Evolutionary conservation across 805 yeast species (phyloP).

Genomic region (Teunomyces barrocoloradensis): DNA sequence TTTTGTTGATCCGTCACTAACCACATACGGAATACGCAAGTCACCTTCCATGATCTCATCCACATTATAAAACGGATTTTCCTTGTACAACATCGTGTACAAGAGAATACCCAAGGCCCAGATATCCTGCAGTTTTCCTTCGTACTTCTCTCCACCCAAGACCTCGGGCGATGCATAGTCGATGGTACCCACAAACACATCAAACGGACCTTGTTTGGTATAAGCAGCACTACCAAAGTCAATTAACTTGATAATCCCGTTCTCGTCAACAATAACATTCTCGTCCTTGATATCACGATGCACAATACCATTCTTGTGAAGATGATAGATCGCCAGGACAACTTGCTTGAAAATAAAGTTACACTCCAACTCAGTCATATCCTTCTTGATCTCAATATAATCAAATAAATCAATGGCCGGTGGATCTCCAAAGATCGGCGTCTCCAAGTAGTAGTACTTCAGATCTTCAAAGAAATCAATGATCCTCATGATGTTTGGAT

Average conservation of each 20-base stretch:
- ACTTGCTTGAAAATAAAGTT: slow-evolving; percentile 76
- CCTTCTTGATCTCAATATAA: slow-evolving; percentile 78
- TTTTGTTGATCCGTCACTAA: slow-evolving; percentile 57
- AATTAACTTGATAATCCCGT: slow-evolving; percentile 78
- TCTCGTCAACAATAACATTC: slow-evolving; percentile 81
- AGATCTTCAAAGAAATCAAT: slow-evolving; percentile 93
- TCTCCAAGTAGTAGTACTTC: slow-evolving; percentile 84
- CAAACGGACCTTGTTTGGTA: slow-evolving; percentile 88
- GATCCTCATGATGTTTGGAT: slow-evolving; percentile 81
- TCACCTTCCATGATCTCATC: slow-evolving; percentile 95
- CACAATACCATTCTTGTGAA: slow-evolving; percentile 82
- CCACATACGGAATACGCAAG: slow-evolving; percentile 64
- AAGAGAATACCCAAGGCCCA: slow-evolving; percentile 95
- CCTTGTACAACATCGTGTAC: slow-evolving; percentile 87
- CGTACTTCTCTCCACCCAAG: slow-evolving; percentile 80
- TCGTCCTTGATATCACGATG: slow-evolving; percentile 97
- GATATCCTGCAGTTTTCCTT: slow-evolving; percentile 91
- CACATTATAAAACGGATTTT: slow-evolving; percentile 92
- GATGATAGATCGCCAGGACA: slow-evolving; percentile 72
- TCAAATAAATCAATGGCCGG: slow-evolving; percentile 95
- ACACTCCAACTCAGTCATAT: slow-evolving; percentile 78
- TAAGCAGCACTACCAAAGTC: slow-evolving; percentile 97
- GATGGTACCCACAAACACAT: slow-evolving; percentile 94
- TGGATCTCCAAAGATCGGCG: slow-evolving; percentile 83
- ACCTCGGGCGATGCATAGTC: slow-evolving; percentile 99